Evolutionary conservation across 441 rosid species (phyloP), one percentile per base, ranked within the genome.

Genomic region (Eutrema salsugineum): DNA sequence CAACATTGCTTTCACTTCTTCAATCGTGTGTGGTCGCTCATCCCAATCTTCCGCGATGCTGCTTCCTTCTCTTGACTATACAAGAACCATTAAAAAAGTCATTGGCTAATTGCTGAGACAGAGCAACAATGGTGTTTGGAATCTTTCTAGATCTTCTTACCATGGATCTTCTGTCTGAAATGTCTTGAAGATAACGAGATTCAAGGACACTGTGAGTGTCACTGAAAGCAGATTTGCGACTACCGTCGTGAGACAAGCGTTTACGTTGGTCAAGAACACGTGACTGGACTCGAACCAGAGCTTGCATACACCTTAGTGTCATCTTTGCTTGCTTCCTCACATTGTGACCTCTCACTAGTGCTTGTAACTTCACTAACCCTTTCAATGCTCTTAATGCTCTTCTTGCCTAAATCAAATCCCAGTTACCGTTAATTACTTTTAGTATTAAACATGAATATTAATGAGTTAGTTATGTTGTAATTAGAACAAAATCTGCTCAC

Each of bases 11-110:
- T 91, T 88, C 6, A 91, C 90, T 70, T 91, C 90, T 70, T 86
- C 92, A 62, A 87, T 76, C 9, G 93, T 83, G 78, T 84, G 90
- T 4, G 91, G 87, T 60, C 88, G 50, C 40, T 88, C 92, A 24
- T 90, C 96, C 97, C 96, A 87, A 80, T 90, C 97, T 58, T 89
- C 96, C 5, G 94, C 88, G 20, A 87, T 77, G 81, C 91, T 89
- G 32, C 89, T 91, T 72, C 88, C 88, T 38, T 91, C 94, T 87
- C 96, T 88, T 27, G 95, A 90, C 97, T 94, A 84, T 5, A 40
- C 1, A 44, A 35, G 11, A 20, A 0, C n/a, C 39, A 8, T 24
- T 24, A 4, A 12, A 63, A 7, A 62, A 36, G 8, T 33, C 28
- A n/a, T 56, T 5, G 55, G 36, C 50, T 1, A 48, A 1, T 24